These are phyloP conservation scores for Chaetomium globosum DNA, from an alignment of 2,329 filamentous ascomycete genomes.

Conservation along the genomic window DNA sequence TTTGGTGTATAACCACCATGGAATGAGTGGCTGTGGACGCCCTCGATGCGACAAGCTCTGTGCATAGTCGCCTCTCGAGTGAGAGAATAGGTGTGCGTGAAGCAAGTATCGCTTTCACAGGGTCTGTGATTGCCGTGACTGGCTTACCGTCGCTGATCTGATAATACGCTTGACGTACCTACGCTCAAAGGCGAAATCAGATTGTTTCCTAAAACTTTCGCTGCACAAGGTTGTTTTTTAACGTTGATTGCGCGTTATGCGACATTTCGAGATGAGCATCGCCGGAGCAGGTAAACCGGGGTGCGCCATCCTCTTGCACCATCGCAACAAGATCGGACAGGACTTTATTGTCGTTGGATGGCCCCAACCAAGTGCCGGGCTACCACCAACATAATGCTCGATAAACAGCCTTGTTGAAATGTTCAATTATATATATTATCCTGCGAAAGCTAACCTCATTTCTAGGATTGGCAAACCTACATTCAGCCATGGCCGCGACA, in stretches of 20 bases:
- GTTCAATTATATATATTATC: not conserved
- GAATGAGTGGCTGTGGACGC: not conserved
- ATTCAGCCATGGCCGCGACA: constrained; percentile 51
- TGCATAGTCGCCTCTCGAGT: constrained; percentile 19
- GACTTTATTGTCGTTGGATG: not conserved
- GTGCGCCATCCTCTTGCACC: not conserved
- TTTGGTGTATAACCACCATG: not conserved
- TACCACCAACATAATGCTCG: not conserved
- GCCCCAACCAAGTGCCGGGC: not conserved
- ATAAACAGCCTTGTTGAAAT: not conserved
- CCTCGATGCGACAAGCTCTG: not conserved
- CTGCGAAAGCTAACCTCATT: not conserved
- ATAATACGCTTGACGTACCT: not conserved
- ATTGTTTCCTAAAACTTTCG: not conserved
- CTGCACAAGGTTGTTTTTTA: not conserved
- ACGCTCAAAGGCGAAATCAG: not conserved
- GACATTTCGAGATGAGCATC: not conserved
- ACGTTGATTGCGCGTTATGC: constrained; percentile 4
- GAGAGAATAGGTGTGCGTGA: not conserved
- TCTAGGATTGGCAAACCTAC: constrained; percentile 28
- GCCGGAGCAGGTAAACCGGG: not conserved
- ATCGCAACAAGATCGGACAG: not conserved
- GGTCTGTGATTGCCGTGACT: not conserved
- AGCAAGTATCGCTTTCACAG: not conserved
- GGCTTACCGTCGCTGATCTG: not conserved